These are phyloP conservation scores for Coemansia sp. DNA, from an alignment of 192 early-diverging fungal genomes.

Conservation along the genomic window DNA sequence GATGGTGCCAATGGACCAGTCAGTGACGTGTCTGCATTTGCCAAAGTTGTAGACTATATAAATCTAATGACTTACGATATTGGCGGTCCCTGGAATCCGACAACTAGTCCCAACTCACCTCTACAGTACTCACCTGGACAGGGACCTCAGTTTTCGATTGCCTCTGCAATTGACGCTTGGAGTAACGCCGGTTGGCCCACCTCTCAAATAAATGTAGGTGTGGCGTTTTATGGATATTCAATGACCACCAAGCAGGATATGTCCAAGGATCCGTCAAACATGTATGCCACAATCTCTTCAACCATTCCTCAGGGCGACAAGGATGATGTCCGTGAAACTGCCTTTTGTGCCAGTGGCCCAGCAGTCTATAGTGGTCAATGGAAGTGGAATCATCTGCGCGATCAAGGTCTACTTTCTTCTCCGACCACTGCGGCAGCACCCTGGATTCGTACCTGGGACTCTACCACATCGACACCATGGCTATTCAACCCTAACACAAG, in stretches of 20 bases:
- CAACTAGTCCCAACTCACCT: slow-evolving; percentile 59
- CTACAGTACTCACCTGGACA: slow-evolving; percentile 19
- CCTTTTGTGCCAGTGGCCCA: slow-evolving; percentile 43
- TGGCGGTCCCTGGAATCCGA: slow-evolving; percentile 51
- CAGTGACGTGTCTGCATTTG: slow-evolving; percentile 54
- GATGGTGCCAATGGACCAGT: slow-evolving; percentile 50
- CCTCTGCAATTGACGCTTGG: slow-evolving; percentile 51
- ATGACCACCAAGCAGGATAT: slow-evolving; percentile 10
- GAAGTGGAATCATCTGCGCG: slow-evolving; percentile 58
- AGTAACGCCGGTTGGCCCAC: slow-evolving; percentile 54
- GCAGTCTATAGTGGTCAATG: slow-evolving; percentile 57
- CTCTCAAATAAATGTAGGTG: slow-evolving; percentile 54
- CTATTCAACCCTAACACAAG: slow-evolving; percentile 58
- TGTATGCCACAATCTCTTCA: slow-evolving; percentile 7
- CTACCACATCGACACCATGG: slow-evolving; percentile 62
- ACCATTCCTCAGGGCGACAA: slow-evolving; percentile 53
- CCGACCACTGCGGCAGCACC: slow-evolving; percentile 21
- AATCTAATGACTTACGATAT: slow-evolving; percentile 69
- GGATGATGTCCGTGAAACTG: slow-evolving; percentile 51
- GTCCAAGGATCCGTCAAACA: slow-evolving; percentile 8
- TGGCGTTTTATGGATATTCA: slow-evolving; percentile 59
- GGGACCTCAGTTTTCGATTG: slow-evolving; percentile 25
- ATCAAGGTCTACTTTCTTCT: slow-evolving; percentile 42
- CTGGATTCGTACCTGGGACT: slow-evolving; percentile 64
- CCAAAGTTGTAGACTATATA: slow-evolving; percentile 57